Percentiles rank a stretch among this genome's conserved stretches.
Conservation (phyloP, 1,284 basidiomycete species). For the Ustilago loliicola region DNA sequence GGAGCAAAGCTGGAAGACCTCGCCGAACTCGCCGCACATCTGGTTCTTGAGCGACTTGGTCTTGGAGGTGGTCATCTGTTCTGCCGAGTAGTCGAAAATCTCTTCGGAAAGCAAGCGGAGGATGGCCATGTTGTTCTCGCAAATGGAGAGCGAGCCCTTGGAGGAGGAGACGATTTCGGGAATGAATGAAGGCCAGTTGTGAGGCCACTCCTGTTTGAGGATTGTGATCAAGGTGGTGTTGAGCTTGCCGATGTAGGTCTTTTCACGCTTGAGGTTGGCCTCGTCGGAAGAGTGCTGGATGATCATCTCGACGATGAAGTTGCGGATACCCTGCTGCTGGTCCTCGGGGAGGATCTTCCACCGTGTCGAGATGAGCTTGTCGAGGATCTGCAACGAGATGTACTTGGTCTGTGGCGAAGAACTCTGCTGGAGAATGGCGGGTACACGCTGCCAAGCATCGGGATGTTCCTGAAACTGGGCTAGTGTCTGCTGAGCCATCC, state of each 20-base stretch:
- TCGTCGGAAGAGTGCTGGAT: constrained; percentile 90
- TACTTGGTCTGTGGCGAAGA: constrained; percentile 87
- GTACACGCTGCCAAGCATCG: constrained; percentile 98
- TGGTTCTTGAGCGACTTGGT: constrained; percentile 94
- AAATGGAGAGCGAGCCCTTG: constrained; percentile 93
- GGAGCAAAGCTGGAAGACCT: constrained; percentile 70
- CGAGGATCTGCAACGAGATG: constrained; percentile 69
- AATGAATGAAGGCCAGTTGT: constrained; percentile 99
- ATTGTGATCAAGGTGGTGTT: constrained; percentile 97
- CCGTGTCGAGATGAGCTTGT: constrained; percentile 85
- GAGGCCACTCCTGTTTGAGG: constrained; percentile 99
- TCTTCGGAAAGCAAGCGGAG: constrained; percentile 97
- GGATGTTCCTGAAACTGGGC: constrained; percentile 93
- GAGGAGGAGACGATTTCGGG: constrained; percentile 97
- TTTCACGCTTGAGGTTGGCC: constrained; percentile 84
- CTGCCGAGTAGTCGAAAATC: constrained; percentile 98
- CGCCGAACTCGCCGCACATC: constrained; percentile 70
- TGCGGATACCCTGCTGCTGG: constrained; percentile 84
- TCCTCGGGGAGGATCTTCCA: constrained; percentile 97
- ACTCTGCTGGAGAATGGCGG: constrained; percentile 89
- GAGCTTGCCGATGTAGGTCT: constrained; percentile 95
- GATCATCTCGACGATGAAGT: constrained; percentile 94
- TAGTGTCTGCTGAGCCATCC: constrained; percentile 66
- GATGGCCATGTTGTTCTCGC: constrained; percentile 99
- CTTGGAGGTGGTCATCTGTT: constrained; percentile 98